A percentile compares a stretch with the other conserved stretches of the same genome.
phyloP scores from a whole-genome alignment of 305 asterid species.

The Fraxinus sp. region DNA sequence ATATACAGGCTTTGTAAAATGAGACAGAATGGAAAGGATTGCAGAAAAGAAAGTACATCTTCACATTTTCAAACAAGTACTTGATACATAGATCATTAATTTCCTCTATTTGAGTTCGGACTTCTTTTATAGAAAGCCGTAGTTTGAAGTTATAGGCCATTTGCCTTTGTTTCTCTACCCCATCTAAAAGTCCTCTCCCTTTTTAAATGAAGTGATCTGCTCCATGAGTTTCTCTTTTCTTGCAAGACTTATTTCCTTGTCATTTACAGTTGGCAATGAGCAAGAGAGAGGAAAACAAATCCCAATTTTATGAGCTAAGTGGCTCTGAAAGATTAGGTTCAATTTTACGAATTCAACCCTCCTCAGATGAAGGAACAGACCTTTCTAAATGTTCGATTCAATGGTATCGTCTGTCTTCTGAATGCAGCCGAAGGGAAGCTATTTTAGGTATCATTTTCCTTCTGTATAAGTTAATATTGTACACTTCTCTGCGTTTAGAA shows the following conservation, averaged over 20 bases:
- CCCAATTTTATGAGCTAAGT: constrained; percentile 43
- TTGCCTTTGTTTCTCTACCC: neutral
- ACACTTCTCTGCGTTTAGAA: neutral
- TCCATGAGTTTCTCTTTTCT: neutral
- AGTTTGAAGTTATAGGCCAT: neutral
- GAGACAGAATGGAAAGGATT: neutral
- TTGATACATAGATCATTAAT: neutral
- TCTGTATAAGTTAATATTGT: neutral
- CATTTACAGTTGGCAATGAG: constrained; percentile 69
- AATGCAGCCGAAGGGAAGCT: constrained; percentile 92
- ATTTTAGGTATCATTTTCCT: constrained; percentile 56
- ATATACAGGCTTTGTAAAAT: neutral
- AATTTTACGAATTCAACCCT: constrained; percentile 63
- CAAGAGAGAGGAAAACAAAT: constrained; percentile 57
- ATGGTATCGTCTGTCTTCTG: constrained; percentile 88
- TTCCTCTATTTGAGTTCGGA: neutral
- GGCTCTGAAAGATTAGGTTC: constrained; percentile 76
- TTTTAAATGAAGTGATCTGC: neutral
- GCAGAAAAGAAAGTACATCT: neutral
- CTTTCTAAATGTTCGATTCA: constrained; percentile 77
- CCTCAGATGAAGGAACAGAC: constrained; percentile 73
- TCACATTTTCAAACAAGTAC: neutral
- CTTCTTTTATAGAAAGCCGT: neutral
- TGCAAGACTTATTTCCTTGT: constrained; percentile 18
- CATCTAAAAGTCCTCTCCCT: neutral